phyloP scores from a whole-genome alignment of 805 yeast genomes.

The Wickerhamomyces bisporus region DNA sequence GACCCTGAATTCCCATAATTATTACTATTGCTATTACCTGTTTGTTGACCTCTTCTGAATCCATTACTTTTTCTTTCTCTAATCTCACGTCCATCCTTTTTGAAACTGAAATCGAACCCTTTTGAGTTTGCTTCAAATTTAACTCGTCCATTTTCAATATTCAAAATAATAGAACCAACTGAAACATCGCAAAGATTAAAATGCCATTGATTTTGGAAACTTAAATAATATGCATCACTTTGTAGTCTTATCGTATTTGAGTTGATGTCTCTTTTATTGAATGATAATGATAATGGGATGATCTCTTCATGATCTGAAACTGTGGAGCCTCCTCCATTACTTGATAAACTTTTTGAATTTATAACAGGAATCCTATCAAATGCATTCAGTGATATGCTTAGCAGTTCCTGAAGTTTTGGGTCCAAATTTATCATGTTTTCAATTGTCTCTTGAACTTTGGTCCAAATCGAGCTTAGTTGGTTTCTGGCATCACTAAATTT shows the following conservation, averaged over 20 bases:
- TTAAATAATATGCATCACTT: slow-evolving; percentile 56
- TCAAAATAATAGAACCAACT: slow-evolving; percentile 43
- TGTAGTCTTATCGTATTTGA: slow-evolving; percentile 40
- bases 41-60: slow-evolving; percentile 11
- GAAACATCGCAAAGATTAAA: slow-evolving; percentile 62
- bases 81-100: slow-evolving; percentile 26
- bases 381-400: slow-evolving; percentile 53
- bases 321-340: not conserved
- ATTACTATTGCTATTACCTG: not conserved
- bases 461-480: slow-evolving; percentile 62
- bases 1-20: not conserved
- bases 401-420: slow-evolving; percentile 37
- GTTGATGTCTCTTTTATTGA: slow-evolving; percentile 34
- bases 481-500: slow-evolving; percentile 58
- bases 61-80: slow-evolving; percentile 17
- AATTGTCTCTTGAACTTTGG: slow-evolving; percentile 49
- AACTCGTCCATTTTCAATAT: slow-evolving; percentile 41
- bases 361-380: slow-evolving; percentile 60
- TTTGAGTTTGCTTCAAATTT: slow-evolving; percentile 47
- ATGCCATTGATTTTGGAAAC: slow-evolving; percentile 75
- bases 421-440: slow-evolving; percentile 36
- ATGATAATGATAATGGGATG: slow-evolving; percentile 36
- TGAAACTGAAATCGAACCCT: slow-evolving; percentile 61
- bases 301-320: slow-evolving; percentile 30
- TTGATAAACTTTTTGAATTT: slow-evolving; percentile 12